These are phyloP conservation scores for Phytophthora colocasiae DNA, from an alignment of 352 stramenopile genomes.

Conservation along the genomic window DNA sequence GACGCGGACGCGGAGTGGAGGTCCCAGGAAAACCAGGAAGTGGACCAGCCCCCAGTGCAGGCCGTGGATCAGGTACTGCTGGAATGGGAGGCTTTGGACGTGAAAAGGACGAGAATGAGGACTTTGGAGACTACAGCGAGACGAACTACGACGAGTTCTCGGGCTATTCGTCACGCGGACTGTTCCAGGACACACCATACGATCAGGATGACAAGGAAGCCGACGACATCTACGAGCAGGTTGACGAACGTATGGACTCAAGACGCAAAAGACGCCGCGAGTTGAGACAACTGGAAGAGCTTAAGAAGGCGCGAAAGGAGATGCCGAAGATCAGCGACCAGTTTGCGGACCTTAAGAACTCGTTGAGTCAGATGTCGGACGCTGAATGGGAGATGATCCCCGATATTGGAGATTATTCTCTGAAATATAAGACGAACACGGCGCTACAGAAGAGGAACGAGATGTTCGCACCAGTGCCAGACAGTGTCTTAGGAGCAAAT, in stretches of 20 bases:
- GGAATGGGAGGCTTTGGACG: constrained; percentile 85
- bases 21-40: constrained; percentile 21
- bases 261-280: constrained; percentile 90
- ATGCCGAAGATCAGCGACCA: constrained; percentile 96
- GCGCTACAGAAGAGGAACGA: constrained; percentile 94
- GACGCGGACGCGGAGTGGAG: constrained; percentile 58
- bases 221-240: constrained; percentile 95
- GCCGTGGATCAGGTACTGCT: constrained; percentile 79
- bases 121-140: constrained; percentile 91
- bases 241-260: constrained; percentile 97
- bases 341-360: constrained; percentile 97
- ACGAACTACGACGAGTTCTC: constrained; percentile 94
- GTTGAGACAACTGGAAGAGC: constrained; percentile 80
- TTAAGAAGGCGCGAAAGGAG: constrained; percentile 89
- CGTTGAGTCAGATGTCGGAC: constrained; percentile 91
- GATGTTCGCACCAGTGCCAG: constrained; percentile 95
- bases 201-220: constrained; percentile 97
- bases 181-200: constrained; percentile 94
- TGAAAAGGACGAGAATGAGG: constrained; percentile 88
- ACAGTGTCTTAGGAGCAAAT: constrained; percentile 90
- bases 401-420: constrained; percentile 96
- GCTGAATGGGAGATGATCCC: constrained; percentile 97
- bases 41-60: constrained; percentile 39
- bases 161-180: constrained; percentile 82
- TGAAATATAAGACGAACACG: constrained; percentile 91